Base-by-base conservation (phyloP, 306 rosid genomes). In the Coriaria nepalensis region DNA sequence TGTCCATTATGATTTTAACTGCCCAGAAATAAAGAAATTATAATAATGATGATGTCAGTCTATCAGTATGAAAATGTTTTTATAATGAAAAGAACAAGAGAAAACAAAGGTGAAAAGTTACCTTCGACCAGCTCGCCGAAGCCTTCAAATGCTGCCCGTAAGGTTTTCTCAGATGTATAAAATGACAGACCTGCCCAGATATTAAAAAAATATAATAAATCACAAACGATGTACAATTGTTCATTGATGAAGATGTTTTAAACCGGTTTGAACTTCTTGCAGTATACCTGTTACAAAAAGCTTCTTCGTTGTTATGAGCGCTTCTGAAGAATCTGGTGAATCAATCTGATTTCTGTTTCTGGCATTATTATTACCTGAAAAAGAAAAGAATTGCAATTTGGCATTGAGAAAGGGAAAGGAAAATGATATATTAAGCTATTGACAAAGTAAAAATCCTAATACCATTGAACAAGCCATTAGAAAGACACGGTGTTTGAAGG, bases 121-220 rank as follows among this genome's bases (percentile, higher is more conserved):
- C 95, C 96, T 74, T 81, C 82, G 36, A 83, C 90, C 38, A 86
- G 78, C 71, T 81, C 77, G 5, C 95, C 93, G 49, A 71, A 86
- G 57, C 88, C 79, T 72, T 86, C 86, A 58, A 86, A 86, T 44
- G 95, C 85, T 5, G 80, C 73, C 14, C 93, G 81, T 14, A 86
- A 75, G 52, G 88, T 81, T 76, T 86, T 86, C 83, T 86, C 95
- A 2, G 78, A 76, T 32, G 82, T 72, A 51, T 68, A 76, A 65
- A 75, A 76, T 36, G 82, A 76, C 14, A 60, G 72, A 49, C 95
- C 95, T 86, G 77, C 63, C 40, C 13, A 11, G 37, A 62, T 60
- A 74, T 0, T 2, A 47, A 59, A 7, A 49, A 39, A 2, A 6
- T 49, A 47, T 13, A 11, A 35, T 36, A 7, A 40, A 13, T 3